Evolutionary conservation across 1,284 basidiomycete genomes (phyloP).

Genomic region (Sparassis latifolia): DNA sequence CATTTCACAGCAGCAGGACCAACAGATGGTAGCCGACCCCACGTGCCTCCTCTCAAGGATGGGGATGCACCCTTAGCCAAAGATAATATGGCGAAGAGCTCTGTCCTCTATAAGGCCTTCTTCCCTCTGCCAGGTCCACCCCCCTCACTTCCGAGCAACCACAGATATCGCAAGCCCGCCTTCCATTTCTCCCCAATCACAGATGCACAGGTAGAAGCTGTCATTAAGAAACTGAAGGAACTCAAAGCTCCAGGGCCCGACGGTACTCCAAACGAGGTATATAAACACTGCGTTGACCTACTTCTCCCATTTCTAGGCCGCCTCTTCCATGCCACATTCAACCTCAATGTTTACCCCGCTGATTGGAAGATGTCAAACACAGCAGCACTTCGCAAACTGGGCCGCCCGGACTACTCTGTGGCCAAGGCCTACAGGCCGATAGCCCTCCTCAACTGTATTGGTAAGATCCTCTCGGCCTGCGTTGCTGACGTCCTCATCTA

Average conservation of each 20-base stretch:
- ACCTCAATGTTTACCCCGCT: constrained; percentile 21
- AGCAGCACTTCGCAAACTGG: constrained; percentile 33
- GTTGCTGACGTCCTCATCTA: constrained; percentile 18
- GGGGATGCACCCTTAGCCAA: background rate
- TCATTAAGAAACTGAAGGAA: constrained; percentile 10
- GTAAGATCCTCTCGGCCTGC: constrained; percentile 26
- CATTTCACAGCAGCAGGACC: constrained; percentile 20
- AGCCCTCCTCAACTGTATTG: constrained; percentile 29
- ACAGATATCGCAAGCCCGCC: constrained; percentile 12
- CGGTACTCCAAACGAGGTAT: constrained; percentile 29
- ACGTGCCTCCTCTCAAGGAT: constrained; percentile 24
- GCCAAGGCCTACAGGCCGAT: constrained; percentile 31
- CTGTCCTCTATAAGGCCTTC: constrained; percentile 22
- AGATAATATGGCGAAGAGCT: constrained; percentile 23
- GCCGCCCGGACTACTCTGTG: constrained; percentile 16
- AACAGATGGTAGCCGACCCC: constrained; percentile 24
- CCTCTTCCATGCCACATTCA: constrained; percentile 23
- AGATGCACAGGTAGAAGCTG: constrained; percentile 13
- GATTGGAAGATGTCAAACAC: constrained; percentile 28
- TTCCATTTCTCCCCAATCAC: constrained; percentile 10
- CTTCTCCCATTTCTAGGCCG: constrained; percentile 16
- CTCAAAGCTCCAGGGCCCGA: constrained; percentile 33
- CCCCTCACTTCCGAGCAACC: too few species aligned
- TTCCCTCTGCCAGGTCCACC: constrained; percentile 17
- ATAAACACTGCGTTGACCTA: constrained; percentile 23